These are phyloP conservation scores for Populus davidiana DNA, from an alignment of 345 rosid species.

Conservation along the genomic window DNA sequence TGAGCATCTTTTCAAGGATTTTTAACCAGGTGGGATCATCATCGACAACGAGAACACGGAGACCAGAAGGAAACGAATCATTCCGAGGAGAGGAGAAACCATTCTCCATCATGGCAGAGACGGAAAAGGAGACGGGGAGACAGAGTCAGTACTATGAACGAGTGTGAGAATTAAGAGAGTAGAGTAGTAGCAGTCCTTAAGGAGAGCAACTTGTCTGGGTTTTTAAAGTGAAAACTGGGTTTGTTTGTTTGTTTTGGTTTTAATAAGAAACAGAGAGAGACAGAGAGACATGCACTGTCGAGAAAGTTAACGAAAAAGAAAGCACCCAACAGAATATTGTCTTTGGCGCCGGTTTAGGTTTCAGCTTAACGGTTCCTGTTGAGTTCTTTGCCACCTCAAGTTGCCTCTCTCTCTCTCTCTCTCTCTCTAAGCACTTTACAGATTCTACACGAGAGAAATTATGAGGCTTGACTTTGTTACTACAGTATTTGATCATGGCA, in stretches of 20 bases:
- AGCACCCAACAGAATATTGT: conserved; percentile 34
- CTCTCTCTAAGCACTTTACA: too few species aligned
- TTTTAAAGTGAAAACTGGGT: conserved; percentile 21
- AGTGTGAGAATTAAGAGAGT: not conserved
- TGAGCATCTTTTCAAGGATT: conserved; percentile 98
- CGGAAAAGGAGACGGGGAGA: not conserved
- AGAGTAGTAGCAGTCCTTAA: not conserved
- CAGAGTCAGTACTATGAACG: not conserved
- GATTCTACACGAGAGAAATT: too few species aligned
- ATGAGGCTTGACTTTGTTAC: not conserved
- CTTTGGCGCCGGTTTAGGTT: conserved; percentile 42
- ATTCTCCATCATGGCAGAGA: conserved; percentile 43
- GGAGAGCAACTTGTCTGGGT: conserved; percentile 12
- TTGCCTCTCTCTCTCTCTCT: not conserved
- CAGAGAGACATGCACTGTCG: not conserved
- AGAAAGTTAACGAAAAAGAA: not conserved
- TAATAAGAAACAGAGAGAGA: conserved; percentile 19
- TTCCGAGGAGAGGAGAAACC: conserved; percentile 65
- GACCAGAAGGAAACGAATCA: conserved; percentile 70
- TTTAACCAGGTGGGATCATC: conserved; percentile 96
- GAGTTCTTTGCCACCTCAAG: conserved; percentile 10
- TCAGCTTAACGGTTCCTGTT: conserved; percentile 31
- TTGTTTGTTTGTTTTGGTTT: not conserved
- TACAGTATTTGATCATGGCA: not conserved
- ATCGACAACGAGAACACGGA: conserved; percentile 93